phyloP scores from a whole-genome alignment of 2,329 filamentous ascomycete genomes.

The Trichoderma pleuroti region DNA sequence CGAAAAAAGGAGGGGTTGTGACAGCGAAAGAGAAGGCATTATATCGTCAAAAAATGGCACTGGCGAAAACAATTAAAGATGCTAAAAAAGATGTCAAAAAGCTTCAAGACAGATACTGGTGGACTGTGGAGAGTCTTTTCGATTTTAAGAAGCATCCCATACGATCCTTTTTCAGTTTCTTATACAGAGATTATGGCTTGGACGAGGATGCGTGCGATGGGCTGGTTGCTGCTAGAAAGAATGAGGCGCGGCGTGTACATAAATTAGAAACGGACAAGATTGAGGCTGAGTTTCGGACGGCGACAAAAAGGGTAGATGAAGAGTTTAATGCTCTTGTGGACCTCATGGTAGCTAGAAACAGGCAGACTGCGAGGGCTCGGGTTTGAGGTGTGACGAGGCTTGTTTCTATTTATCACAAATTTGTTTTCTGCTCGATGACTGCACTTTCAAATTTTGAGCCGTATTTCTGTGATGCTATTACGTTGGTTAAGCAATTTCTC shows the following conservation, averaged over 20 bases:
- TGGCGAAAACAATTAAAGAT: not conserved
- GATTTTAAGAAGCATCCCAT: not conserved
- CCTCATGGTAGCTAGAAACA: not conserved
- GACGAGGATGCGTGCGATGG: accelerated
- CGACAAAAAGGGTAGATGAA: not conserved
- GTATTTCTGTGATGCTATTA: not conserved
- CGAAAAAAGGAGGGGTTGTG: not conserved
- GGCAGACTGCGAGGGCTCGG: not conserved
- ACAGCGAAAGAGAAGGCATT: not conserved
- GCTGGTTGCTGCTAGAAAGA: not conserved
- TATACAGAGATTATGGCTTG: too few relatives aligned
- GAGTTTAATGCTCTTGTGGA: not conserved
- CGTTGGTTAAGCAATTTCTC: too few relatives aligned
- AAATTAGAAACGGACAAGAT: not conserved
- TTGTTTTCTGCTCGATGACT: accelerated
- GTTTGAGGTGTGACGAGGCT: not conserved
- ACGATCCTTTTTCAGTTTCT: not conserved
- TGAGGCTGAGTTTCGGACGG: not conserved
- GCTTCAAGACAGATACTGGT: accelerated
- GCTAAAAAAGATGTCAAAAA: not conserved
- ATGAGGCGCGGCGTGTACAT: not conserved
- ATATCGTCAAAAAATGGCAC: not conserved
- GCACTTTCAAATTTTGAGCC: not conserved
- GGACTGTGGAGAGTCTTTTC: not conserved
- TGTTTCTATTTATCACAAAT: not conserved